A percentile compares a stretch with the other conserved stretches of the same genome.
phyloP scores from a whole-genome alignment of 2,329 filamentous ascomycete species.

The Neofusicoccum kwambonambiense region DNA sequence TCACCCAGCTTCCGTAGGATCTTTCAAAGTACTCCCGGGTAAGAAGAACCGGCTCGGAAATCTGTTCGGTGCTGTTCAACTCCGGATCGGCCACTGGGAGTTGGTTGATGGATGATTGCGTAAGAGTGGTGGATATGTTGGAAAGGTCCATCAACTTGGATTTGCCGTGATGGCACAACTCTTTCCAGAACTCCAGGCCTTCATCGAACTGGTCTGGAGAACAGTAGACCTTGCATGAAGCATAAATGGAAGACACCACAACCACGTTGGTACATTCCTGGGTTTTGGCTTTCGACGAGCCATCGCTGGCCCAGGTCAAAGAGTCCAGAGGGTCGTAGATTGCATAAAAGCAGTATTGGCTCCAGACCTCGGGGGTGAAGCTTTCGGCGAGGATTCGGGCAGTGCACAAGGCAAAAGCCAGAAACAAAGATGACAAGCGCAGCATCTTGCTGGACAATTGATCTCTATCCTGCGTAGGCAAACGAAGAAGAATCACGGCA shows the following conservation, averaged over 20 bases:
- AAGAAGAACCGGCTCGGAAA: neutral
- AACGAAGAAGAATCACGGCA: no score
- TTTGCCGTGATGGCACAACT: neutral
- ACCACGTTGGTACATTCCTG: neutral
- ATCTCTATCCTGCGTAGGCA: no score
- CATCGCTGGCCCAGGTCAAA: neutral
- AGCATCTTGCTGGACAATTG: neutral
- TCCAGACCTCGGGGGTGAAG: neutral
- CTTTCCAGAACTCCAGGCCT: neutral
- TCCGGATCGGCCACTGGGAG: neutral
- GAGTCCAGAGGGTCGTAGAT: neutral
- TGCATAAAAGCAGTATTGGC: neutral
- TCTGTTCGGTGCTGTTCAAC: neutral
- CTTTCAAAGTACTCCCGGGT: neutral
- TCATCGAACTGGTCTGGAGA: neutral
- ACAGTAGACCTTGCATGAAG: neutral
- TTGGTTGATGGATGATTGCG: neutral
- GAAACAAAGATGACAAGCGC: neutral
- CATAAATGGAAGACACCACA: neutral
- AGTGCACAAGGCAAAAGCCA: neutral
- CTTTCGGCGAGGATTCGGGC: neutral
- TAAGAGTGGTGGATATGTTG: neutral
- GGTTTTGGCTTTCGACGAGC: neutral
- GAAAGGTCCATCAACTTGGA: neutral
- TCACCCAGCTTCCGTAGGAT: neutral